Percentiles rank a stretch among this genome's conserved stretches.
These are phyloP conservation scores for Spizellomyces sp. DNA, from an alignment of 192 early-diverging fungal species.

Conservation along the genomic window DNA sequence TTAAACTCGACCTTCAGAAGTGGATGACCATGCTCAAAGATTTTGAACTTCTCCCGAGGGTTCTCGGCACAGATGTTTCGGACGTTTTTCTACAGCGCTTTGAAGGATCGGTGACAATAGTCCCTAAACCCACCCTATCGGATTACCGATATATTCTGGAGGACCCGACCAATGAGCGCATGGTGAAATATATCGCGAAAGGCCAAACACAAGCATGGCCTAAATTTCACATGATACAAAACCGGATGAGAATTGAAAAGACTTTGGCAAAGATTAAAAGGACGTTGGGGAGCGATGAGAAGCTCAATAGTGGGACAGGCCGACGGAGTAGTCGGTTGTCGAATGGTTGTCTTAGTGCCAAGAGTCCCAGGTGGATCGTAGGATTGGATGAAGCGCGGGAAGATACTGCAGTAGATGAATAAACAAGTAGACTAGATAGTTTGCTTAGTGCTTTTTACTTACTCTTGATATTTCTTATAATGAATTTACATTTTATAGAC, in stretches of 20 bases:
- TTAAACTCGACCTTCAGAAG: constrained; percentile 85
- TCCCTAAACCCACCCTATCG: constrained; percentile 58
- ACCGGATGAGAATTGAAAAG: constrained; percentile 72
- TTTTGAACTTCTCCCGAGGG: constrained; percentile 73
- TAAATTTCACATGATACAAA: constrained; percentile 75
- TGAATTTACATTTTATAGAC: not conserved
- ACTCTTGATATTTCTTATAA: not conserved
- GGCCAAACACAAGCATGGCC: constrained; percentile 74
- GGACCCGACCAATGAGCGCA: constrained; percentile 62
- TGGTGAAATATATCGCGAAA: constrained; percentile 57
- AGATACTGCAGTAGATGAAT: not conserved
- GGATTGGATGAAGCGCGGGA: not conserved
- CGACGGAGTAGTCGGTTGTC: not conserved
- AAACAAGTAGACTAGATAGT: too few species aligned
- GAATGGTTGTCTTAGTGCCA: not conserved
- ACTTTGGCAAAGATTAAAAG: constrained; percentile 4
- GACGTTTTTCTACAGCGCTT: constrained; percentile 87
- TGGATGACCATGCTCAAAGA: constrained; percentile 82
- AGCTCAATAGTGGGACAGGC: not conserved
- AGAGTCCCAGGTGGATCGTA: not conserved
- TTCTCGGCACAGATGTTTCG: constrained; percentile 79
- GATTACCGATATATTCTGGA: constrained; percentile 68
- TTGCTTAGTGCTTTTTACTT: not conserved
- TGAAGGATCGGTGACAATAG: constrained; percentile 86
- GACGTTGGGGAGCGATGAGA: not conserved